Conservation (phyloP, 768 basidiomycete species). For the Gloeopeniophorella convolvens region DNA sequence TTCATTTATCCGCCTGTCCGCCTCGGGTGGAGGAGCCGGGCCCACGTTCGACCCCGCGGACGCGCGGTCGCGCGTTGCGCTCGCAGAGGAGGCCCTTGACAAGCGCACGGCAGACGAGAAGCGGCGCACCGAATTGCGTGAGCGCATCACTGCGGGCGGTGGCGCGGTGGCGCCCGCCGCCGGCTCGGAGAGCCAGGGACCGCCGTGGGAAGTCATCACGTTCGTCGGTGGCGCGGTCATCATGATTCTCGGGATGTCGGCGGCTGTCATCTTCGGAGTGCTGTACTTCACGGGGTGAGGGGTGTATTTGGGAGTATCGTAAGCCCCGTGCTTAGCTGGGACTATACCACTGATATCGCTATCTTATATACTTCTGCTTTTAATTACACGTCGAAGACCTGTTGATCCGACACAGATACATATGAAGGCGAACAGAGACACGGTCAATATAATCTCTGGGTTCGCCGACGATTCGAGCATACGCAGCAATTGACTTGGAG, state of each 20-base stretch:
- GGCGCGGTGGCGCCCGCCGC: not conserved
- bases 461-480: no score
- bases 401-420: no score
- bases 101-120: constrained; percentile 35
- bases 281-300: constrained; percentile 13
- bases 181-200: constrained; percentile 3
- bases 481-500: no score
- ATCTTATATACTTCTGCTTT: no score
- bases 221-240: constrained; percentile 20
- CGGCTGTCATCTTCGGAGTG: constrained; percentile 18
- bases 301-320: not conserved
- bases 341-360: no score
- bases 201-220: constrained; percentile 24
- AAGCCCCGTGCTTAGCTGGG: no score
- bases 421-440: no score
- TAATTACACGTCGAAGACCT: no score
- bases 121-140: constrained; percentile 21
- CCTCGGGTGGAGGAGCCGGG: not conserved
- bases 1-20: constrained; percentile 60
- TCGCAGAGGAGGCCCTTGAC: constrained; percentile 36
- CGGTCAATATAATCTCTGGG: no score
- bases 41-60: constrained; percentile 42
- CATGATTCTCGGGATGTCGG: constrained; percentile 17
- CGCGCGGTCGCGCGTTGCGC: constrained; percentile 47
- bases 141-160: not conserved